These are phyloP conservation scores for Tetrahymena borealis DNA, from an alignment of 73 alveolate species.

Conservation along the genomic window DNA sequence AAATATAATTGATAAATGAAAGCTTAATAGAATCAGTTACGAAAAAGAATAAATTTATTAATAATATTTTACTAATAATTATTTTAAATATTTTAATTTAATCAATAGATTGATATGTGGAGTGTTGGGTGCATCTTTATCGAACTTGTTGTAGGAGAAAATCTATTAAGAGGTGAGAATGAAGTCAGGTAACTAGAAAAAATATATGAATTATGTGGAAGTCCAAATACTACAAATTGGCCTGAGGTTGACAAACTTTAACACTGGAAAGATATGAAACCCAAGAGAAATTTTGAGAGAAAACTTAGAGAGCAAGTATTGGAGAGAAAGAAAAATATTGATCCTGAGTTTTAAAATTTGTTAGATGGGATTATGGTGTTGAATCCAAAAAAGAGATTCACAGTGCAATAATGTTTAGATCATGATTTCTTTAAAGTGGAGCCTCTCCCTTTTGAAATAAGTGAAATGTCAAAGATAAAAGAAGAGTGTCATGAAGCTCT, in stretches of 20 bases:
- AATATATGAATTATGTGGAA: slow-evolving; percentile 90
- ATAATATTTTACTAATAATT: too few relatives aligned
- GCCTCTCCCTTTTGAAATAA: slow-evolving; percentile 55
- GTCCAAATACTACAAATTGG: slow-evolving; percentile 84
- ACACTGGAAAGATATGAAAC: slow-evolving; percentile 58
- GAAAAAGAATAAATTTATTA: too few relatives aligned
- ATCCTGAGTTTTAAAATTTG: slow-evolving; percentile 66
- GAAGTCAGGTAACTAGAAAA: slow-evolving; percentile 81
- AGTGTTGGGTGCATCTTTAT: slow-evolving; percentile 91
- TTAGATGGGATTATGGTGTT: slow-evolving; percentile 70
- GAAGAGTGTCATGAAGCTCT: slow-evolving; percentile 90
- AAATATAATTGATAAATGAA: too few relatives aligned
- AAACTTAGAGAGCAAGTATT: slow-evolving; percentile 55
- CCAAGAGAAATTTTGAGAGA: slow-evolving; percentile 61
- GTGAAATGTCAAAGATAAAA: slow-evolving; percentile 66
- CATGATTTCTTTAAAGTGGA: slow-evolving; percentile 81
- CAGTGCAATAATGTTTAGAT: slow-evolving; percentile 81
- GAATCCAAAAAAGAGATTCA: slow-evolving; percentile 84
- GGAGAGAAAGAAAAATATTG: slow-evolving; percentile 53
- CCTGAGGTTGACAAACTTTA: slow-evolving; percentile 74
- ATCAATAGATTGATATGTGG: slow-evolving; percentile 77
- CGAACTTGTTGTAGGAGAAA: slow-evolving; percentile 72
- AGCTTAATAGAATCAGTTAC: too few relatives aligned
- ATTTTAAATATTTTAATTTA: neutral
- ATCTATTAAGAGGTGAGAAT: slow-evolving; percentile 68